phyloP scores from a whole-genome alignment of 345 rosid species.

The Syzygium grande region DNA sequence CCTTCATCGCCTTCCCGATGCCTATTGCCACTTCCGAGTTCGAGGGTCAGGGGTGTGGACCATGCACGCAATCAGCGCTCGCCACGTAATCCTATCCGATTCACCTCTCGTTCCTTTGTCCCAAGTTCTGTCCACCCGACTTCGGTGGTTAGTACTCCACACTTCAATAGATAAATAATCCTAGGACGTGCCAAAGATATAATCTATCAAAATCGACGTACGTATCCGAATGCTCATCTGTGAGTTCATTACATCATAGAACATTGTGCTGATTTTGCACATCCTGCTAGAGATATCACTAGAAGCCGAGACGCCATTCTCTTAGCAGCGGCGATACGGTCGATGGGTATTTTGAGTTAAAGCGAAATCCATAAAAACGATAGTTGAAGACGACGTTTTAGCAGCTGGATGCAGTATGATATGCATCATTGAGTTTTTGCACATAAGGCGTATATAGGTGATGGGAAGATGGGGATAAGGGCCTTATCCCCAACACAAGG shows the following conservation, averaged over 20 bases:
- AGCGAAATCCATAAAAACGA: neutral
- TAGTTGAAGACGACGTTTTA: neutral
- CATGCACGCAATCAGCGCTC: conserved; percentile 1
- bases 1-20: neutral
- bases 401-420: neutral
- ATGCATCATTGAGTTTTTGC: neutral
- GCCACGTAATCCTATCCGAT: neutral
- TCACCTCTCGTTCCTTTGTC: neutral
- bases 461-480: conserved; percentile 26
- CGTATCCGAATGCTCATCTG: neutral
- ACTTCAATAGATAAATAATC: neutral
- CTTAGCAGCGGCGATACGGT: neutral
- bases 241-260: neutral
- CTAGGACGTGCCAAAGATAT: neutral
- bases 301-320: neutral
- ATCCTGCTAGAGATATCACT: neutral
- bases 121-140: neutral
- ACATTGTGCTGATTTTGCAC: neutral
- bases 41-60: neutral
- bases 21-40: neutral
- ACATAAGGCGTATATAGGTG: conserved; percentile 11
- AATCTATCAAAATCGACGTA: neutral
- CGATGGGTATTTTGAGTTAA: neutral
- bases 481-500: conserved; percentile 29
- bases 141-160: neutral